These are phyloP conservation scores for Colletotrichum sp. DNA, from an alignment of 2,329 filamentous ascomycete species.

Conservation along the genomic window DNA sequence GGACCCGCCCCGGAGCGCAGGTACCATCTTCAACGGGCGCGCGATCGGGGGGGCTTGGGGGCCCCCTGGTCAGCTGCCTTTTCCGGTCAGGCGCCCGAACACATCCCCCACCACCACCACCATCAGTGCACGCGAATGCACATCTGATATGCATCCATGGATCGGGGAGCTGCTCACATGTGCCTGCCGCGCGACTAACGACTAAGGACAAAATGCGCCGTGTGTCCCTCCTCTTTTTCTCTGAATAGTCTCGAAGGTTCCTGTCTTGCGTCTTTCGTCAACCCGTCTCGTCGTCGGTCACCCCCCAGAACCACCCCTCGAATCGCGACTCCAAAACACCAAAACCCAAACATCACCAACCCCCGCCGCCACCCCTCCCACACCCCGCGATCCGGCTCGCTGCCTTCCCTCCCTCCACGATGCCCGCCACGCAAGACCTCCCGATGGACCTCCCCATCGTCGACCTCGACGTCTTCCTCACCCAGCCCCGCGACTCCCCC, in stretches of 20 bases:
- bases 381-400: not conserved
- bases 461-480: conserved; percentile 63
- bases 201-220: not conserved
- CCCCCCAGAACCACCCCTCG: not conserved
- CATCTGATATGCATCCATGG: not conserved
- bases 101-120: conserved; percentile 25
- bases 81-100: conserved; percentile 32
- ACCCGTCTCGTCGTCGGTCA: not conserved
- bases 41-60: not conserved
- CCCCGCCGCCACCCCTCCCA: not conserved
- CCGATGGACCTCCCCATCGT: conserved; percentile 65
- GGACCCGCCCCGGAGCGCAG: not conserved
- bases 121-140: not conserved
- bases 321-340: not conserved
- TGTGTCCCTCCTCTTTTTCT: not conserved
- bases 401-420: conserved; percentile 1
- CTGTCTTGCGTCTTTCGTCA: not conserved
- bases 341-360: not conserved
- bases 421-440: conserved; percentile 30
- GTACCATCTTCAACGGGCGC: conserved; percentile 5
- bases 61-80: not conserved
- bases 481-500: conserved; percentile 44
- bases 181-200: not conserved
- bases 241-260: not conserved
- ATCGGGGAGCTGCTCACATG: conserved; percentile 7